Evolutionary conservation across 495 filamentous ascomycete genomes (phyloP).

Genomic region (Xylaria telfairii): DNA sequence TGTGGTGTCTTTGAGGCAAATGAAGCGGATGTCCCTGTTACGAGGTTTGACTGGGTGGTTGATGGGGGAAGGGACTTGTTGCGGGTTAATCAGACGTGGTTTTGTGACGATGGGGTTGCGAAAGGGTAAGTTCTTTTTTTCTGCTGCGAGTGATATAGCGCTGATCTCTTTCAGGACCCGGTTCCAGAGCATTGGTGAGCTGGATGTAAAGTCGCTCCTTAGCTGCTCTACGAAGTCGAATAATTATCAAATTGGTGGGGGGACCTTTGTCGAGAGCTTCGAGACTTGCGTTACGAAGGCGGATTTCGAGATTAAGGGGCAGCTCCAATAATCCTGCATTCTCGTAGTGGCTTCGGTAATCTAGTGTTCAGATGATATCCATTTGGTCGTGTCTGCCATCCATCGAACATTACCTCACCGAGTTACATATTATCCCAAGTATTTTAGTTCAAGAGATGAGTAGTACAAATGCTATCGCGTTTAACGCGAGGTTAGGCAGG

Average conservation of each 20-base stretch:
- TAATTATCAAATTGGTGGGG: not conserved
- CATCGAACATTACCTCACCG: too few relatives aligned
- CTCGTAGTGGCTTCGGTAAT: not conserved
- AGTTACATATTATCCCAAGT: not conserved
- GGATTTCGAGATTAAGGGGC: constrained; percentile 11
- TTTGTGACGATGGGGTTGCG: not conserved
- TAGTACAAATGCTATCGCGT: not conserved
- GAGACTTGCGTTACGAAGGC: not conserved
- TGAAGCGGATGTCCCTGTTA: constrained; percentile 10
- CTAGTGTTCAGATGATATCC: not conserved
- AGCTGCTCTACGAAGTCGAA: not conserved
- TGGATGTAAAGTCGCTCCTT: constrained; percentile 4
- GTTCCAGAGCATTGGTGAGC: constrained; percentile 17
- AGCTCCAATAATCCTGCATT: not conserved
- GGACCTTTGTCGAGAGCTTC: not conserved
- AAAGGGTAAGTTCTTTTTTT: not conserved
- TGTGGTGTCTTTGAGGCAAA: constrained; percentile 16
- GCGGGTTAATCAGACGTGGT: constrained; percentile 17
- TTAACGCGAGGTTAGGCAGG: not conserved
- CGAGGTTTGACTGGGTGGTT: constrained; percentile 13
- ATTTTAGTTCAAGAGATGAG: not conserved
- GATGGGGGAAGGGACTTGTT: not conserved
- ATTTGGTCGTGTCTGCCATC: too few relatives aligned
- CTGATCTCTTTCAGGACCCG: not conserved
- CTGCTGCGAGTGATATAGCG: not conserved